phyloP scores from a whole-genome alignment of 352 stramenopile genomes.

The Plasmopara muralis region DNA sequence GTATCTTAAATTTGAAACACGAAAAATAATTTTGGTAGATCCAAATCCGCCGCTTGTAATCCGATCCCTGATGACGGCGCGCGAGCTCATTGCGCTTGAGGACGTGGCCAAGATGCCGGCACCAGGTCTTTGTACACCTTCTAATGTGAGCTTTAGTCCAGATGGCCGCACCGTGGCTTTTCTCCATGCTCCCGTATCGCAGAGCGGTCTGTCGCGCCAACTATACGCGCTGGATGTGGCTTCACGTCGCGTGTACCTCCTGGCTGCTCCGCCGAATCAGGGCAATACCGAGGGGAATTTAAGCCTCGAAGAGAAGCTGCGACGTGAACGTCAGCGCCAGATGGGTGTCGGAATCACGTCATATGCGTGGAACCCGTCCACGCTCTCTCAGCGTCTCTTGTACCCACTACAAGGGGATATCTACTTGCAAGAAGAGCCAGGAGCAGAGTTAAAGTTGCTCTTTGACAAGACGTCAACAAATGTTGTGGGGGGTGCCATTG shows the following conservation, averaged over 20 bases:
- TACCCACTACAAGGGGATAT: constrained; percentile 90
- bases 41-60: too few species aligned
- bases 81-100: constrained; percentile 66
- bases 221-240: constrained; percentile 78
- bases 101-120: constrained; percentile 85
- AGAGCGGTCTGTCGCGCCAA: constrained; percentile 76
- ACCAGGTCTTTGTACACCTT: constrained; percentile 71
- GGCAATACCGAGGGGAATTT: constrained; percentile 84
- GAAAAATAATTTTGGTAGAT: too few species aligned
- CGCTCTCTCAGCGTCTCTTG: constrained; percentile 65
- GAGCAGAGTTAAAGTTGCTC: constrained; percentile 64
- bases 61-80: constrained; percentile 8
- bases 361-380: constrained; percentile 73
- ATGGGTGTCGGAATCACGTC: constrained; percentile 91
- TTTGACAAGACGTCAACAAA: constrained; percentile 83
- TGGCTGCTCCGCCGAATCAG: constrained; percentile 59
- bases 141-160: constrained; percentile 80
- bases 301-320: constrained; percentile 88
- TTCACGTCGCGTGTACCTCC: constrained; percentile 42
- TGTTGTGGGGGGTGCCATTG: constrained; percentile 76
- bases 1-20: too few species aligned
- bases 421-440: constrained; percentile 88
- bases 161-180: constrained; percentile 81
- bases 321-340: constrained; percentile 84
- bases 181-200: constrained; percentile 71